Base-by-base conservation (phyloP, 2,329 filamentous ascomycete genomes). In the Chaetomium olivaceum region DNA sequence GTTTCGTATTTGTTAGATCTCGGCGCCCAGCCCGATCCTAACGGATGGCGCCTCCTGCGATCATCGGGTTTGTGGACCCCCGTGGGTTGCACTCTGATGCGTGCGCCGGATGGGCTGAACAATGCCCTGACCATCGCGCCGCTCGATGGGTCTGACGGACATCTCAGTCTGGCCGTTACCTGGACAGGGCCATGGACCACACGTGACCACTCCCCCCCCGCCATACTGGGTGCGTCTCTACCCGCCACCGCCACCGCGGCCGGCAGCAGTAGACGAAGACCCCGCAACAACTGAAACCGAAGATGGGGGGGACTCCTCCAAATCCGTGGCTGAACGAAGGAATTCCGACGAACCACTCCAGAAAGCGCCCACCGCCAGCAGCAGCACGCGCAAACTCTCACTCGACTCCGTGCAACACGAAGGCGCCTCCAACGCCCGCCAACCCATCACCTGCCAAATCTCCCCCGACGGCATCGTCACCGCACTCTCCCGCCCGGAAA, bases 1-100 rank as follows among this genome's bases (percentile, higher is more conserved):
- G 76, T 90, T 0, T 82, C 80, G 29, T 89, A 89, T 66, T 76
- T 90, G 43, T 75, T 90, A 1, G 87, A 90, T 73, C 78, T 88
- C 9, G 88, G 88, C 2, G 87, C 87, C 1, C 78, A 87, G 2
- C 86, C 87, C 0, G 84, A 88, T 64, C 74, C 83, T 0, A 83
- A 85, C 58, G 86, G 86, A 2, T 87, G 86, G 81, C 81, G 81
- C 50, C 75, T 88, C 68, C 68, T 89, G 64, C 79, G 85, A 29
- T 82, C 81, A 0, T 84, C 84, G 5, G 86, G 86, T 0, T 71
- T 88, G 1, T 88, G 86, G 85, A 86, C 86, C 2, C 86, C 87
- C 0, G 81, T 82, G 0, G 86, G 85, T 4, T 88, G 85, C 39
- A 76, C 81, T 0, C 73, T 89, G 61, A 81, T 89, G 78, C 80